phyloP scores from a whole-genome alignment of 306 rosid genomes.

The Ormosia emarginata region DNA sequence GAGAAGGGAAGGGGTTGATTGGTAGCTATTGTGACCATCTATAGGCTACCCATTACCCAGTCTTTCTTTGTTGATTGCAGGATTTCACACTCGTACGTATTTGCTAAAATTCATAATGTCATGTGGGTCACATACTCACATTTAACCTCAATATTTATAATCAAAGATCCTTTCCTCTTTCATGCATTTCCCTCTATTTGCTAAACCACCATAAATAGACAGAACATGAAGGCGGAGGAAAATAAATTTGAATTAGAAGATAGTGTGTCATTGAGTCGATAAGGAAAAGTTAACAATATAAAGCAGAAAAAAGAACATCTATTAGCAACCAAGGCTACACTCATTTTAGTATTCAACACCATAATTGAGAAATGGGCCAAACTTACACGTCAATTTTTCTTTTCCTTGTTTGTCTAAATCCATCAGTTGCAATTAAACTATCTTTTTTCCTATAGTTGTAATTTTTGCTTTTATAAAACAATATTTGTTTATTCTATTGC shows the following conservation, averaged over 20 bases:
- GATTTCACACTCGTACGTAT: background rate
- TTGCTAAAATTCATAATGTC: background rate
- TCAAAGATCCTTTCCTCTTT: conserved; percentile 18
- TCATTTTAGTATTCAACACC: conserved; percentile 13
- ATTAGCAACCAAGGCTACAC: conserved; percentile 2
- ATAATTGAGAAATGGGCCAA: conserved; percentile 22
- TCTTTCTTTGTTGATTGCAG: background rate
- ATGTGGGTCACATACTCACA: background rate
- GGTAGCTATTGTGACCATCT: conserved; percentile 4
- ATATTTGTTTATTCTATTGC: background rate
- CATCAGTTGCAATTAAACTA: background rate
- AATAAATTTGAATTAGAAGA: conserved; percentile 19
- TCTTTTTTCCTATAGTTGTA: background rate
- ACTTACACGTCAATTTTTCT: conserved; percentile 5
- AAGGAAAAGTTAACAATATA: conserved; percentile 20
- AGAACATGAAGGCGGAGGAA: background rate
- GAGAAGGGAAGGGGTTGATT: background rate
- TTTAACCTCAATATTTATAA: background rate
- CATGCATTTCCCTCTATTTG: conserved; percentile 27
- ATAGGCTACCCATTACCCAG: background rate
- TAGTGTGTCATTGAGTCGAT: background rate
- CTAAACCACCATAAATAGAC: conserved; percentile 2
- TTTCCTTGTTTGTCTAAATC: conserved; percentile 16
- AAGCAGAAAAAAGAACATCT: conserved; percentile 15
- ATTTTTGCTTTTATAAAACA: background rate